Percentiles rank a stretch among this genome's conserved stretches.
Evolutionary conservation across 2,329 filamentous ascomycete genomes (phyloP).

Genomic region (Allantophomopsis lycopodina): DNA sequence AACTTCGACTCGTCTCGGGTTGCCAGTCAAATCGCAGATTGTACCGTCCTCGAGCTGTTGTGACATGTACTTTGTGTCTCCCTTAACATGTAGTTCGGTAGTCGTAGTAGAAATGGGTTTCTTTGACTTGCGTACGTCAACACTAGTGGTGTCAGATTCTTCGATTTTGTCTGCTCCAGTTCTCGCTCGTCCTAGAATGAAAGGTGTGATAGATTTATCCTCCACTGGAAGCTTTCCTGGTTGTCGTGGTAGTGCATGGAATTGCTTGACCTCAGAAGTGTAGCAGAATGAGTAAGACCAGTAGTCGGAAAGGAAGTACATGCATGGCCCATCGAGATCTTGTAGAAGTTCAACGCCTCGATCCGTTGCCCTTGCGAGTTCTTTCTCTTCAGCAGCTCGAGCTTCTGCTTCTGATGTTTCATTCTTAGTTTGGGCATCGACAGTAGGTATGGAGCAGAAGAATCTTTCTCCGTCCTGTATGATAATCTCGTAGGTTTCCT

Average conservation of each 20-base stretch:
- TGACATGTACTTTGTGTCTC: constrained; percentile 54
- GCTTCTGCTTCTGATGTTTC: constrained; percentile 33
- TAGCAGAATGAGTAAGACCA: constrained; percentile 70
- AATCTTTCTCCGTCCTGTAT: constrained; percentile 42
- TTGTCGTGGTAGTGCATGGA: constrained; percentile 52
- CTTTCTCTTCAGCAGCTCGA: constrained; percentile 48
- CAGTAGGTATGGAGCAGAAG: constrained; percentile 51
- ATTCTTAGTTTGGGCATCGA: constrained; percentile 29
- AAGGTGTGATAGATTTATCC: constrained; percentile 48
- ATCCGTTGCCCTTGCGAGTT: constrained; percentile 51
- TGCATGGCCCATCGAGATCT: constrained; percentile 53
- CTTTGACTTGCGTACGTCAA: constrained; percentile 12
- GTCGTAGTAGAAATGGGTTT: constrained; percentile 14
- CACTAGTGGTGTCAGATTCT: constrained; percentile 18
- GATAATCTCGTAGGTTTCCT: constrained; percentile 41
- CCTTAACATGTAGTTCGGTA: constrained; percentile 46
- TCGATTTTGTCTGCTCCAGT: constrained; percentile 16
- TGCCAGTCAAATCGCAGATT: constrained; percentile 57
- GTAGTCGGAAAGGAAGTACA: constrained; percentile 61
- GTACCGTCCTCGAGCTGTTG: constrained; percentile 55
- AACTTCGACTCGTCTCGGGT: constrained; percentile 52
- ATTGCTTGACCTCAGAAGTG: constrained; percentile 56
- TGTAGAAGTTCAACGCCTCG: constrained; percentile 54
- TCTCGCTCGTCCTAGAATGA: constrained; percentile 45
- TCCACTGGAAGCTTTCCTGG: constrained; percentile 50